phyloP scores from a whole-genome alignment of 1,139 yeast species.

The Lodderomyces pseudojiufengensis region DNA sequence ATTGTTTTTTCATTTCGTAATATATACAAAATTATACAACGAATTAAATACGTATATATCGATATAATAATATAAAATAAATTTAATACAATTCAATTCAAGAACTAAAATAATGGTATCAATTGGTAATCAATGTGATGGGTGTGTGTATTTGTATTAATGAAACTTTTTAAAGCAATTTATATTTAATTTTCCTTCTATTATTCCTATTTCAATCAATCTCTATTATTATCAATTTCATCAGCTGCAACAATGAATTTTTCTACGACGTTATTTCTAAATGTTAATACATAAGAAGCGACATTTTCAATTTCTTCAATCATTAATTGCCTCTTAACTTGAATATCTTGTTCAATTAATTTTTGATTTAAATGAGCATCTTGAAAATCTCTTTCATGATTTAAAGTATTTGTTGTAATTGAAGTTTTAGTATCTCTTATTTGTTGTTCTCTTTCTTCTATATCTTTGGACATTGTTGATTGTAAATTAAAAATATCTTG shows the following conservation, averaged over 20 bases:
- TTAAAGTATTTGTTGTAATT: conserved; percentile 52
- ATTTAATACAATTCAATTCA: no score
- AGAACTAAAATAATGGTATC: no score
- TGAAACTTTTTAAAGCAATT: no score
- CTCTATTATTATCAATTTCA: no score
- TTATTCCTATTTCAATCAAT: no score
- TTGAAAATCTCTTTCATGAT: conserved; percentile 55
- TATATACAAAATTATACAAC: no score
- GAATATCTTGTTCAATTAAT: conserved; percentile 45
- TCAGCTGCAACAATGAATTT: conserved; percentile 55
- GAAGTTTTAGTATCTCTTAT: conserved; percentile 50
- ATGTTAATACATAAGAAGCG: conserved; percentile 56
- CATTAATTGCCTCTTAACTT: conserved; percentile 46
- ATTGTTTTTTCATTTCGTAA: no score
- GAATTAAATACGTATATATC: no score
- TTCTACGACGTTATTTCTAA: conserved; percentile 63
- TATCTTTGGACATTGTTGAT: conserved; percentile 56
- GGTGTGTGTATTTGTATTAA: no score
- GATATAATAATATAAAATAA: no score
- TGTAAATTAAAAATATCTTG: conserved; percentile 55
- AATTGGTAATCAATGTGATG: no score
- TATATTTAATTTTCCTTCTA: no score
- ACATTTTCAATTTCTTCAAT: conserved; percentile 53
- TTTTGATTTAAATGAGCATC: conserved; percentile 55
- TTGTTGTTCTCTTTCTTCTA: conserved; percentile 63